Evolutionary conservation across 116 monocot genomes (phyloP).

Genomic region (Cymodocea nodosa): DNA sequence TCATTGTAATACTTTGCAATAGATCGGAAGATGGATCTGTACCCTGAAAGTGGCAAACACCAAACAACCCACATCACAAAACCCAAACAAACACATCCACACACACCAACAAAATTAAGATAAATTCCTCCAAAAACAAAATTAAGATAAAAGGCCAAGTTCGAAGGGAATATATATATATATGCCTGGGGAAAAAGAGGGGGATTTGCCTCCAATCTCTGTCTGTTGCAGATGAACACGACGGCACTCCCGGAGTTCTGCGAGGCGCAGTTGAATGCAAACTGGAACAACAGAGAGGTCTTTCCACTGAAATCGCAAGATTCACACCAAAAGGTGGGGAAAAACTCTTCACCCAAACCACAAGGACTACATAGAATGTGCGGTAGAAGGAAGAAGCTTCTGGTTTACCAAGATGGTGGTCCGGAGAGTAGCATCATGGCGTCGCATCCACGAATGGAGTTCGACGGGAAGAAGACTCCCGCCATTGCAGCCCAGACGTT

Average conservation of each 20-base stretch:
- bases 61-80: conserved; percentile 5
- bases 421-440: conserved; percentile 52
- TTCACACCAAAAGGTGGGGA: neutral
- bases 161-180: neutral
- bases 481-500: conserved; percentile 26
- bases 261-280: conserved; percentile 61
- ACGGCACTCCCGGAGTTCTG: conserved; percentile 35
- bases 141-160: neutral
- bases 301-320: conserved; percentile 45
- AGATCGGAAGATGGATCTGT: conserved; percentile 44
- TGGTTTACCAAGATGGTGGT: conserved; percentile 40
- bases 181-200: conserved; percentile 65
- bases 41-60: conserved; percentile 32
- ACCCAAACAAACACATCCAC: neutral
- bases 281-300: conserved; percentile 91
- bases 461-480: conserved; percentile 41
- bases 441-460: neutral
- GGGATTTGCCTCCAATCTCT: conserved; percentile 65
- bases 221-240: conserved; percentile 71
- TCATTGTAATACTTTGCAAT: conserved; percentile 56
- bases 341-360: no score
- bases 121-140: no score
- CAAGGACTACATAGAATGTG: no score
- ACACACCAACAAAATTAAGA: no score
- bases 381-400: neutral